phyloP scores from a whole-genome alignment of 2,329 filamentous ascomycete species.

The Pseudocercospora musae region DNA sequence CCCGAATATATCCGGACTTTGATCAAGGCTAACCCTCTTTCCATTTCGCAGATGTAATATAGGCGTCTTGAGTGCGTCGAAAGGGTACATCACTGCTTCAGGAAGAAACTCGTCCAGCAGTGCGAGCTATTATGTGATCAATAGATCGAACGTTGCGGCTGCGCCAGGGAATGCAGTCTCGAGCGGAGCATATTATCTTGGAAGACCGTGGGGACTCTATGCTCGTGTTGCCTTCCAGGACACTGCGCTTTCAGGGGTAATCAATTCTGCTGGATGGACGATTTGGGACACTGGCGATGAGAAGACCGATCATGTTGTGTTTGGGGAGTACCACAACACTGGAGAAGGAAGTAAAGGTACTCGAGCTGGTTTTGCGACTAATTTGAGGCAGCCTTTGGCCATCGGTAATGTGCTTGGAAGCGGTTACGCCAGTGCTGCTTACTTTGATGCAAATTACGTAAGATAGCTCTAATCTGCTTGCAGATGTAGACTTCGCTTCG shows the following conservation, averaged over 20 bases:
- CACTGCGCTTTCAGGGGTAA: constrained; percentile 51
- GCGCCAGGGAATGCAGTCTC: constrained; percentile 39
- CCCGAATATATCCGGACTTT: background rate
- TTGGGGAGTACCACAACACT: constrained; percentile 59
- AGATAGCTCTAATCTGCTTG: background rate
- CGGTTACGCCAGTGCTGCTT: constrained; percentile 37
- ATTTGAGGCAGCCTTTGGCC: constrained; percentile 39
- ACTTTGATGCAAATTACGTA: constrained; percentile 45
- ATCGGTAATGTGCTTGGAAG: constrained; percentile 49
- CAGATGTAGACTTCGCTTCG: background rate
- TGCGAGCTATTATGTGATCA: constrained; percentile 54
- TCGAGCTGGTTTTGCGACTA: constrained; percentile 50
- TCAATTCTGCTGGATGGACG: constrained; percentile 59
- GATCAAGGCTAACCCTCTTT: background rate
- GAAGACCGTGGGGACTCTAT: constrained; percentile 53
- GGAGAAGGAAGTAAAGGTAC: constrained; percentile 55
- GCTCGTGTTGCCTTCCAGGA: constrained; percentile 53
- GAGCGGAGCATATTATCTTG: constrained; percentile 48
- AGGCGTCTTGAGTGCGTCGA: constrained; percentile 40
- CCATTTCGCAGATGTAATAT: constrained; percentile 39
- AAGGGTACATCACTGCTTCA: constrained; percentile 46
- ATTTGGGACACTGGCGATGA: constrained; percentile 51
- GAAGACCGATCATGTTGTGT: constrained; percentile 54
- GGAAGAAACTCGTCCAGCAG: constrained; percentile 42
- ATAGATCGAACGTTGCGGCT: constrained; percentile 49